phyloP scores from a whole-genome alignment of 768 basidiomycete genomes.

The Termitomyces sp. region DNA sequence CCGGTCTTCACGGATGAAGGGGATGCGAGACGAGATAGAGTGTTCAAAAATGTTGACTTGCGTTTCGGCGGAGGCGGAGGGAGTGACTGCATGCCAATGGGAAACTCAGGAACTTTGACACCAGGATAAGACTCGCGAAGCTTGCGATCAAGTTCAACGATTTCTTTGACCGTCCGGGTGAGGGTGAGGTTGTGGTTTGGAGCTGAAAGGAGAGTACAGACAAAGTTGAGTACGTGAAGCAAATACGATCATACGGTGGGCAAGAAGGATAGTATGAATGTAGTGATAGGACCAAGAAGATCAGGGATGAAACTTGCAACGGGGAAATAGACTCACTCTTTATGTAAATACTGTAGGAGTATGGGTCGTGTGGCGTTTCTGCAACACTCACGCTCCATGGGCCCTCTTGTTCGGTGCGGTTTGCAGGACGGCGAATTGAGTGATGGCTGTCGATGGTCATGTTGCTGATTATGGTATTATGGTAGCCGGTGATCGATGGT shows the following conservation, averaged over 20 bases:
- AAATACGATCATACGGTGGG: slow-evolving; percentile 6
- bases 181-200: slow-evolving; percentile 89
- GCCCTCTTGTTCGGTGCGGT: slow-evolving; percentile 75
- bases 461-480: slow-evolving; percentile 19
- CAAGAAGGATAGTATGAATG: slow-evolving; percentile 5
- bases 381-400: slow-evolving; percentile 89
- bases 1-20: slow-evolving; percentile 56
- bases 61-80: slow-evolving; percentile 60
- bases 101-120: slow-evolving; percentile 56
- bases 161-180: slow-evolving; percentile 70
- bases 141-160: slow-evolving; percentile 80
- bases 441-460: slow-evolving; percentile 19
- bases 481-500: slow-evolving; percentile 26
- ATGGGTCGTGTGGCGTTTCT: slow-evolving; percentile 72
- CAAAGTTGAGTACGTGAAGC: slow-evolving; percentile 20
- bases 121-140: slow-evolving; percentile 63
- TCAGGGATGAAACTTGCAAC: slow-evolving; percentile 10
- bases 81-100: slow-evolving; percentile 53
- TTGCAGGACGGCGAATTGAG: slow-evolving; percentile 42
- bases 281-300: slow-evolving; percentile 5
- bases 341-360: slow-evolving; percentile 80
- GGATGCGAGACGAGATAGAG: slow-evolving; percentile 79
- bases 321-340: slow-evolving; percentile 66
- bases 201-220: slow-evolving; percentile 43
- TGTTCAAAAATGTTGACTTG: slow-evolving; percentile 83